Base-by-base conservation (phyloP, 2,329 filamentous ascomycete species). In the Fusarium siculi region DNA sequence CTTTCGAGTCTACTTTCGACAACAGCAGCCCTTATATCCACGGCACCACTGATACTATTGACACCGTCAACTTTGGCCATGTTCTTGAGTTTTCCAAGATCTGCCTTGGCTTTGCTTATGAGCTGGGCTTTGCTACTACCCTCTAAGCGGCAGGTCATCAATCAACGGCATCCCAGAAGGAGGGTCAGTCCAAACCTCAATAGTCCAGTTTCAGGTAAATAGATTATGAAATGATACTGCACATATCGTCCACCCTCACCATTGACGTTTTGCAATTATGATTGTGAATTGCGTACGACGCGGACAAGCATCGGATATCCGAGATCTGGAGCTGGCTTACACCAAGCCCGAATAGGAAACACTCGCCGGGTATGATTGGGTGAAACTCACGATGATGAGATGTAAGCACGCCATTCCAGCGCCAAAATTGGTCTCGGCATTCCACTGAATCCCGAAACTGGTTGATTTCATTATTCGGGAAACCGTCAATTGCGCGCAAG, bases 11-110 rank as follows among this genome's bases (percentile, higher is more conserved):
- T 30, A 83, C 86, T 23, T 89, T 92, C 74, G 86, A 88, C 62
- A 82, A 88, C 79, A 87, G 83, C 62, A 91, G 93, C 81, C 89
- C 90, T 76, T 89, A 91, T 80, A 95, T 95, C 72, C 93, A 95
- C 82, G 90, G 90, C 1, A 91, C 91, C 1, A 88, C 91, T 67
- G 93, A 95, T 79, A 89, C 89, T 77, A 89, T 95, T 73, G 87
- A 92, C 78, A 91, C 90, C 72, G 82, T 95, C 66, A 91, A 86
- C 77, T 92, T 91, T 78, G 85, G 88, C 73, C 90, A 92, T 79
- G 90, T 92, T 84, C 81, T 91, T 18, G 88, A 92, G 82, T 90
- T 92, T 78, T 89, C 88, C 34, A 84, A 83, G 78, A 78, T 87
- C 76, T 86, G 84, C 10, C 77, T 85, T 23, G 85, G 84, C 1